These are phyloP conservation scores for Tolypocladium amazonense DNA, from an alignment of 2,329 filamentous ascomycete species.

Conservation along the genomic window DNA sequence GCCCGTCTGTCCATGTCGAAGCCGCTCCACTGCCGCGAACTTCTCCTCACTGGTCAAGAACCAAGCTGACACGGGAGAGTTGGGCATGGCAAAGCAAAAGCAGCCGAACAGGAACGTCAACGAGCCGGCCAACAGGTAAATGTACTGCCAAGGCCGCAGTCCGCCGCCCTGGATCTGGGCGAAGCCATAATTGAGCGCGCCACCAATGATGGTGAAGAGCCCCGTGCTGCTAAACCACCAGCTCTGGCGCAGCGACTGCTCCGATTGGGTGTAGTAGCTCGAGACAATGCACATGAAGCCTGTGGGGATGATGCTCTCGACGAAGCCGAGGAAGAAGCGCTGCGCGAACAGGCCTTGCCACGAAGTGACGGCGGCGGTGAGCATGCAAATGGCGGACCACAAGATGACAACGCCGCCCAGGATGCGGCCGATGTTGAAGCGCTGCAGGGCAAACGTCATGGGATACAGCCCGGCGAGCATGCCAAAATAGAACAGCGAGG, in stretches of 20 bases:
- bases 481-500: constrained; percentile 71
- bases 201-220: constrained; percentile 52
- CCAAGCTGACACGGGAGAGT: constrained; percentile 57
- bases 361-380: constrained; percentile 54
- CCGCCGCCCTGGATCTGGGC: constrained; percentile 46
- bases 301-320: constrained; percentile 55
- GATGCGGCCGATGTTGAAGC: constrained; percentile 53
- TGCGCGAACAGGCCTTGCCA: constrained; percentile 56
- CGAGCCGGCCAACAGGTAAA: constrained; percentile 54
- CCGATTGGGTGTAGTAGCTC: constrained; percentile 53
- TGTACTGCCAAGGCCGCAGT: constrained; percentile 57
- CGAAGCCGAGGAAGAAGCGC: constrained; percentile 53
- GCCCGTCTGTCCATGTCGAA: constrained; percentile 52
- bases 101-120: constrained; percentile 55
- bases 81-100: constrained; percentile 54
- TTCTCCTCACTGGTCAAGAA: constrained; percentile 54
- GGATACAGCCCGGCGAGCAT: constrained; percentile 67
- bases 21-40: constrained; percentile 52
- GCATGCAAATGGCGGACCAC: constrained; percentile 58
- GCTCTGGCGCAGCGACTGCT: constrained; percentile 53
- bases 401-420: constrained; percentile 52
- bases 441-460: constrained; percentile 60
- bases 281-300: constrained; percentile 55
- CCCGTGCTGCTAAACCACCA: constrained; percentile 56
- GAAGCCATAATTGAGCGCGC: constrained; percentile 56